These are phyloP conservation scores for Oryza brachyantha DNA, from an alignment of 176 grass and related monocot species.

Conservation along the genomic window DNA sequence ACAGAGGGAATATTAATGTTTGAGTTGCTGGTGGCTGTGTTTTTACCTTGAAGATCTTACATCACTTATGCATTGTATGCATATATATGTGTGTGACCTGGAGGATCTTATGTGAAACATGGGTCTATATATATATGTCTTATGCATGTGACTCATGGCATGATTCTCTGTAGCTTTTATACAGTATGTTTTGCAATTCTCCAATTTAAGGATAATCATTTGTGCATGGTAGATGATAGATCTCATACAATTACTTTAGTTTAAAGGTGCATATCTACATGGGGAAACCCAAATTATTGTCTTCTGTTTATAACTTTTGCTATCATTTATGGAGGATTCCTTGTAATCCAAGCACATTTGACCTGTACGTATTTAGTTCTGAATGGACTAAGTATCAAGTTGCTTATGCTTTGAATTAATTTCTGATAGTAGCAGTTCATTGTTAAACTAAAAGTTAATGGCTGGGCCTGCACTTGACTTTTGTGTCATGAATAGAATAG, in stretches of 20 bases:
- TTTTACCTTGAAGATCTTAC: too few relatives aligned
- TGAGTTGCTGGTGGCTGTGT: neutral
- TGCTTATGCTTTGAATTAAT: neutral
- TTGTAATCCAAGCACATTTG: too few relatives aligned
- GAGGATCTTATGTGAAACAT: too few relatives aligned
- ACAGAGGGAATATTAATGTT: too few relatives aligned
- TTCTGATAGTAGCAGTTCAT: neutral
- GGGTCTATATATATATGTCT: too few relatives aligned
- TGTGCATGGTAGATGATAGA: neutral
- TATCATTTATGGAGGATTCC: neutral
- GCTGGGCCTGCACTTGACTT: slow-evolving; percentile 6
- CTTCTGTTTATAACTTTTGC: neutral
- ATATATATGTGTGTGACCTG: too few relatives aligned
- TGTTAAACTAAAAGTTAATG: neutral
- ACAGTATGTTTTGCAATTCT: too few relatives aligned
- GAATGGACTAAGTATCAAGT: slow-evolving; percentile 12
- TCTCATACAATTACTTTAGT: neutral
- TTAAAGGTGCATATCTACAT: neutral
- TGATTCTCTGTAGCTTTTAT: too few relatives aligned
- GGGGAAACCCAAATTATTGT: neutral
- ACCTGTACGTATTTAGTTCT: neutral
- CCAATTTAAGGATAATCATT: too few relatives aligned
- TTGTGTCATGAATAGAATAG: neutral
- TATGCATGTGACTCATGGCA: too few relatives aligned
- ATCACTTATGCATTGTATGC: too few relatives aligned